Evolutionary conservation across 192 early-diverging fungal species (phyloP), one percentile per base, ranked within the genome.

Genomic region (Gaertneriomyces semiglobifer): DNA sequence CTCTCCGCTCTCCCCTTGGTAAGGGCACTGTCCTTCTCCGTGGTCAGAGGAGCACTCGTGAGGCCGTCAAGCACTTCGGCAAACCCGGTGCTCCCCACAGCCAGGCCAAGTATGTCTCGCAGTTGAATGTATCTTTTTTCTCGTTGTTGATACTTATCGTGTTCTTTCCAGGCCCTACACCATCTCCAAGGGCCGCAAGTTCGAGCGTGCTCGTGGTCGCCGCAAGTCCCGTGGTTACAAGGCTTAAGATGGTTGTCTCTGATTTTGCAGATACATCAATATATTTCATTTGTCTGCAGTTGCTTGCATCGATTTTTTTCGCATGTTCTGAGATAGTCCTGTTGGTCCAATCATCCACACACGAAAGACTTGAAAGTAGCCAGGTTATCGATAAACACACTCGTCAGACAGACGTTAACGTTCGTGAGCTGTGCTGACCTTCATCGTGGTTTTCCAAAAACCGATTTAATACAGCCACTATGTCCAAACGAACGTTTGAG

Each of bases 61-160:
- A 98, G 84, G 93, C 95, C 75, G 90, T 94, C 80, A 99, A 95
- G 92, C 97, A 99, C 89, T 99, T 99, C 74, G 97, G 97, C 62
- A 85, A 77, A 56, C 87, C 91, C 41, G 91, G 91, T 75, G 82
- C 81, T 56, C 89, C 91, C 76, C 71, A 73, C 58, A 78, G 76
- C 82, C 51, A 50, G 52, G 77, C 88, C 81, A 89, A 88, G 88
- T 78, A 79, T n/a, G 77, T 68, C 10, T 58, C 42, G 7, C 47
- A 0, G 25, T 16, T 20, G 11, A n/a, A 16, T 20, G 64, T 58
- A 18, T n/a, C 2, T 3, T 19, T 4, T 9, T 20, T 10, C 56
- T 12, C 25, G n/a, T 44, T 10, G 16, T 7, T 42, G 12, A 7
- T 16, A 5, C 19, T 71, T 54, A 7, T 53, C 0, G 12, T 46